Conservation (phyloP, 2,329 filamentous ascomycete genomes). For the Dactylellina drechsleri region DNA sequence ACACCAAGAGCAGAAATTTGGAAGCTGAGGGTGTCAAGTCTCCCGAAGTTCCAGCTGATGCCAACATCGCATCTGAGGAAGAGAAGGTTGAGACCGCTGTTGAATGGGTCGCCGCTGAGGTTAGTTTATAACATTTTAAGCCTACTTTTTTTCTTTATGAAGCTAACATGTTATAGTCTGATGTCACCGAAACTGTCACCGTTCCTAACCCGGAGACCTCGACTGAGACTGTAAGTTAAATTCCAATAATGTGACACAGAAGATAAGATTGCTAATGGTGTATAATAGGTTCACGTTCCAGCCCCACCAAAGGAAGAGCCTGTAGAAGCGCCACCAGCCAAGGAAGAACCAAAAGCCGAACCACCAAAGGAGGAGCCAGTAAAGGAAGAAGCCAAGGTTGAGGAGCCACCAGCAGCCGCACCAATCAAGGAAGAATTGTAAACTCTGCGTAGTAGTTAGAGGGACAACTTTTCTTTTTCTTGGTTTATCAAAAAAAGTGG, state of each 20-base stretch:
- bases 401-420: neutral
- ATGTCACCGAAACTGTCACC: constrained; percentile 31
- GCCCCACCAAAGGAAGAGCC: too few species aligned
- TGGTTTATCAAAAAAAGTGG: constrained; percentile 14
- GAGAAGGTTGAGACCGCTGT: constrained; percentile 23
- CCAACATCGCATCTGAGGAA: neutral
- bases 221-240: constrained; percentile 39
- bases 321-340: neutral
- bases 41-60: neutral
- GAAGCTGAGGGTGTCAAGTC: constrained; percentile 17
- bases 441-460: neutral
- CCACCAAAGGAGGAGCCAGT: neutral
- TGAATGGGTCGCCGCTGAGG: constrained; percentile 27
- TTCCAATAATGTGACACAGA: neutral
- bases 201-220: constrained; percentile 14
- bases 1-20: constrained; percentile 47
- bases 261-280: constrained; percentile 15
- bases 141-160: neutral
- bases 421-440: constrained; percentile 31
- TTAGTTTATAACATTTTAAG: constrained; percentile 12
- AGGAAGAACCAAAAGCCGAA: neutral
- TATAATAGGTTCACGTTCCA: constrained; percentile 17
- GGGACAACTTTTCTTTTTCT: constrained; percentile 5
- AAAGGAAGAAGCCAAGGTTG: constrained; percentile 3
- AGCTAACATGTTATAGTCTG: constrained; percentile 2